Percentiles rank a stretch among this genome's conserved stretches.
These are phyloP conservation scores for Geotrichum histeridarum DNA, from an alignment of 1,139 yeast species.

Conservation along the genomic window DNA sequence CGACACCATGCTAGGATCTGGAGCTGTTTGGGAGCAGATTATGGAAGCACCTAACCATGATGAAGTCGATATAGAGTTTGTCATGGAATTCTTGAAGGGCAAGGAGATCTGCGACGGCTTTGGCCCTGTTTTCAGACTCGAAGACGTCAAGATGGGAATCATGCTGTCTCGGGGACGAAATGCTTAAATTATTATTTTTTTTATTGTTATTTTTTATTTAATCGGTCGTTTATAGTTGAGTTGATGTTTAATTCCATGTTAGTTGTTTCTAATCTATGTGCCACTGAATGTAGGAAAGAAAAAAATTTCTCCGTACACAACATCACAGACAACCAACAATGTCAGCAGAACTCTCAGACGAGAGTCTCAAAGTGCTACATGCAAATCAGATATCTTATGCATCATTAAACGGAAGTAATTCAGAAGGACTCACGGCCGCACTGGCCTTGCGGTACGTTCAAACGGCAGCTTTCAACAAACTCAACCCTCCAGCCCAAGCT, in stretches of 20 bases:
- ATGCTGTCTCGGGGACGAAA: constrained; percentile 18
- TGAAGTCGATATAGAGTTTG: constrained; percentile 49
- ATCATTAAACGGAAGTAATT: neutral
- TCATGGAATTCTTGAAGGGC: constrained; percentile 59
- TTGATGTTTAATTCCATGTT: neutral
- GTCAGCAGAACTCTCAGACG: neutral
- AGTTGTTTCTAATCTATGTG: neutral
- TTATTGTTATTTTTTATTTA: neutral
- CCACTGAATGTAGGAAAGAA: neutral
- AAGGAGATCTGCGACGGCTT: constrained; percentile 71
- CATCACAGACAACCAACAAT: neutral
- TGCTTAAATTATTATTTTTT: neutral
- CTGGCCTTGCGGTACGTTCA: constrained; percentile 1
- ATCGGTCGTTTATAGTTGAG: neutral
- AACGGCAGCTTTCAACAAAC: neutral
- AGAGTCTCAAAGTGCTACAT: neutral
- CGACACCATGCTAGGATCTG: constrained; percentile 53
- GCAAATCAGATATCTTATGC: constrained; percentile 1
- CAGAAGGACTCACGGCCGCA: neutral
- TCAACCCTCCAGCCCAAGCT: neutral
- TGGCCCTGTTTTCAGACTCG: constrained; percentile 65
- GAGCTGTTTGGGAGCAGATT: constrained; percentile 74
- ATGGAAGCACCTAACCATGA: constrained; percentile 45
- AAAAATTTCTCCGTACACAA: neutral
- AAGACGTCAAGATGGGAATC: constrained; percentile 27